Evolutionary conservation across 2,329 filamentous ascomycete species (phyloP), one percentile per base, ranked within the genome.

Genomic region (Apiospora malaysiana): DNA sequence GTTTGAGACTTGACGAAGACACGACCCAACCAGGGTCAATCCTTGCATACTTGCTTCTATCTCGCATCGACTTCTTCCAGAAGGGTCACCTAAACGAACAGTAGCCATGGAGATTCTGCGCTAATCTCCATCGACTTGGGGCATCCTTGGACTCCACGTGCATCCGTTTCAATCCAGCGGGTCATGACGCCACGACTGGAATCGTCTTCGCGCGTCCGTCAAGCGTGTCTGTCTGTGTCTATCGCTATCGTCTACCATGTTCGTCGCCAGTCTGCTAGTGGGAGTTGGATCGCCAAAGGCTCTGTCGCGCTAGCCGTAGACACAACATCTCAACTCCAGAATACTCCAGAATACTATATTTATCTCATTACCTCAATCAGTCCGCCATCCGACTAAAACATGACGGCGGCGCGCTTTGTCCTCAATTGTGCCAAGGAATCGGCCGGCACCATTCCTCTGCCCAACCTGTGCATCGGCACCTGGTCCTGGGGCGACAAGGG

Each of bases 371-470:
- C 6, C 32, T 32, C 6, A 6, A 32, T 32, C 6, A 6, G 6
- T 32, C 32, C 6, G 3, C 32, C 32, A 3, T 7, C 56, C 27
- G 7, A n/a, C 21, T n/a, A 40, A 63, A 40, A 63, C 27, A 63
- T 63, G 56, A 10, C 74, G 16, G 63, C 74, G 10, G 66, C 69
- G 16, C 73, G 73, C 16, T 72, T 75, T 68, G 69, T 68, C 32
- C 73, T 74, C 56, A 70, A 69, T 7, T 73, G 72, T 70, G 74
- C 74, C 70, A 69, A 70, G 43, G 73, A 72, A 25, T 71, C 72
- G 40, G 70, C 68, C 21, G 74, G 73, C 71, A 70, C 71, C 4
- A 74, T 75, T n/a, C 63, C 71, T 42, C 63, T 71, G 21, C 72
- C 73, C 66, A 74, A 72, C 68, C 43, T 75, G 21, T 75, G 71